These are phyloP conservation scores for Cyberlindnera japonica DNA, from an alignment of 805 yeast species.

Conservation along the genomic window DNA sequence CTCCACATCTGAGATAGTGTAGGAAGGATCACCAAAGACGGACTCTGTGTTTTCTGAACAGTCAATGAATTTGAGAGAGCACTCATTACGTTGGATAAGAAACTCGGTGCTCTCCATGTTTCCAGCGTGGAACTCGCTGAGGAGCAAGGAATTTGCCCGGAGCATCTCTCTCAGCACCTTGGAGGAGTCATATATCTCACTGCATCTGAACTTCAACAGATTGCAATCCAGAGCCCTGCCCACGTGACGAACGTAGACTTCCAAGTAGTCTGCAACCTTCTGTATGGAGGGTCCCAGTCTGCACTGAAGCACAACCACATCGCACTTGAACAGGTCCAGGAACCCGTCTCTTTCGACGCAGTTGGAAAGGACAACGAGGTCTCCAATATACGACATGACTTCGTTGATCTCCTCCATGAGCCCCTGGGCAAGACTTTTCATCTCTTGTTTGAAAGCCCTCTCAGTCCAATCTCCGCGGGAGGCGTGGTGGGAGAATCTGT, in stretches of 20 bases:
- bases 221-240: neutral
- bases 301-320: constrained; percentile 7
- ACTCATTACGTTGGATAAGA: constrained; percentile 11
- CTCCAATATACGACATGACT: neutral
- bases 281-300: neutral
- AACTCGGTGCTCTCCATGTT: constrained; percentile 4
- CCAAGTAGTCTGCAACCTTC: neutral
- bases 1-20: constrained; percentile 3
- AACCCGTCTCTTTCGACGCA: constrained; percentile 8
- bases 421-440: neutral
- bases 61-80: constrained; percentile 2
- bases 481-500: constrained; percentile 5
- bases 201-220: neutral
- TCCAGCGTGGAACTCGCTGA: constrained; percentile 2
- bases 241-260: neutral
- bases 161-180: constrained; percentile 6
- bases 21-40: neutral
- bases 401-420: neutral
- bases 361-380: constrained; percentile 4
- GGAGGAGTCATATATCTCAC: neutral
- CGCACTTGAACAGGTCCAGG: constrained; percentile 11
- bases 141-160: constrained; percentile 3
- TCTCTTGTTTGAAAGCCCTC: neutral
- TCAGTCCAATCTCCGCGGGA: neutral
- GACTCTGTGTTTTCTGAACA: neutral